These are phyloP conservation scores for Craterostigma plantagineum DNA, from an alignment of 257 asterid species.

Conservation along the genomic window DNA sequence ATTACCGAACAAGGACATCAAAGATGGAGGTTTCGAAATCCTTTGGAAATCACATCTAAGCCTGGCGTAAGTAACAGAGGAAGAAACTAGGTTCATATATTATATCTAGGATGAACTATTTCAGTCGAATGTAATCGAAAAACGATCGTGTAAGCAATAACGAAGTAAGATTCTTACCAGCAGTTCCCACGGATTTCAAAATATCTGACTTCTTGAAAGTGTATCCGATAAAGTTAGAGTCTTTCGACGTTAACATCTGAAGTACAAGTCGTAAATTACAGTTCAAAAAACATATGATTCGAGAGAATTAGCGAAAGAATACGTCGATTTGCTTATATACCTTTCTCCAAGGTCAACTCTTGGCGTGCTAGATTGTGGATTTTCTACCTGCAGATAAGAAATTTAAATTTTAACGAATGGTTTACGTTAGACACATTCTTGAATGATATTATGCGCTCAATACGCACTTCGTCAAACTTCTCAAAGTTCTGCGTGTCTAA, in stretches of 20 bases:
- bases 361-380: constrained; percentile 46
- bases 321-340: constrained; percentile 13
- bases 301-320: too few species aligned
- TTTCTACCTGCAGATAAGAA: constrained; percentile 43
- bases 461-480: constrained; percentile 71
- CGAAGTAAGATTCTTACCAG: constrained; percentile 25
- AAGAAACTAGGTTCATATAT: neutral
- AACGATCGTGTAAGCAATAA: neutral
- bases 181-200: constrained; percentile 55
- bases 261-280: constrained; percentile 5
- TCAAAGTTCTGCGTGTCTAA: constrained; percentile 93
- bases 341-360: constrained; percentile 97
- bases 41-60: constrained; percentile 29
- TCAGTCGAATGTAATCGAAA: neutral
- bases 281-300: too few species aligned
- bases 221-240: constrained; percentile 82
- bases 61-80: constrained; percentile 29
- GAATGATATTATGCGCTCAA: neutral
- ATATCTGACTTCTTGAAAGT: constrained; percentile 90
- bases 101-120: too few species aligned
- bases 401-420: constrained; percentile 5
- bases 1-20: constrained; percentile 61
- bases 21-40: constrained; percentile 48
- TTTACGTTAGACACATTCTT: neutral
- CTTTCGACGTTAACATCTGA: constrained; percentile 97